These are phyloP conservation scores for Zygotorulaspora mrakii DNA, from an alignment of 1,139 yeast species.

Conservation along the genomic window DNA sequence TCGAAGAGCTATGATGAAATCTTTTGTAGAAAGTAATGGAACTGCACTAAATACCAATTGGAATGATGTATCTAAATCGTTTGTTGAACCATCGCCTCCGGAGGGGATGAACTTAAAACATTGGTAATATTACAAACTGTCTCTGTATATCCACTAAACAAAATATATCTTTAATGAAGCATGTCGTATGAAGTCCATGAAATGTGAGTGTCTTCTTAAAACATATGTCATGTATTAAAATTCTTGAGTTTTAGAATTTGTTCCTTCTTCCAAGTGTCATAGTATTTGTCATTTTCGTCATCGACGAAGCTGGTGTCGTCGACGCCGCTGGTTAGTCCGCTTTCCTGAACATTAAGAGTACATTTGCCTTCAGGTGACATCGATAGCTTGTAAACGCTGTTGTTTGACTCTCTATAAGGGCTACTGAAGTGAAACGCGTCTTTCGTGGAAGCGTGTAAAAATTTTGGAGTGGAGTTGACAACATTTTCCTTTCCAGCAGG, in stretches of 20 bases:
- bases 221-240: background rate
- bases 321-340: slow-evolving; percentile 15
- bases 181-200: too few species aligned
- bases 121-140: slow-evolving; percentile 31
- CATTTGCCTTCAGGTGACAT: slow-evolving; percentile 35
- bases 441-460: slow-evolving; percentile 4
- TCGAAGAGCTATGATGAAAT: slow-evolving; percentile 93
- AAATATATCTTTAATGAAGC: slow-evolving; percentile 2
- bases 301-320: slow-evolving; percentile 34
- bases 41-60: slow-evolving; percentile 92
- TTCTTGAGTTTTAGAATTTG: slow-evolving; percentile 29
- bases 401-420: slow-evolving; percentile 30
- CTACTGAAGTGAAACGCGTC: slow-evolving; percentile 18
- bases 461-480: slow-evolving; percentile 13
- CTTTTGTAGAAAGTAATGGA: slow-evolving; percentile 90
- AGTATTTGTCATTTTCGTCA: slow-evolving; percentile 30
- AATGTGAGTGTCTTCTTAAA: background rate
- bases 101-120: slow-evolving; percentile 55
- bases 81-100: slow-evolving; percentile 73
- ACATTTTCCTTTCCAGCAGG: slow-evolving; percentile 17
- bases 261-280: slow-evolving; percentile 29
- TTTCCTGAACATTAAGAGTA: slow-evolving; percentile 23
- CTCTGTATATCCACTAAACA: slow-evolving; percentile 3
- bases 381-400: slow-evolving; percentile 31
- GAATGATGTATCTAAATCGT: slow-evolving; percentile 74